phyloP scores from a whole-genome alignment of 768 basidiomycete species.

The Termitomyces sp. region DNA sequence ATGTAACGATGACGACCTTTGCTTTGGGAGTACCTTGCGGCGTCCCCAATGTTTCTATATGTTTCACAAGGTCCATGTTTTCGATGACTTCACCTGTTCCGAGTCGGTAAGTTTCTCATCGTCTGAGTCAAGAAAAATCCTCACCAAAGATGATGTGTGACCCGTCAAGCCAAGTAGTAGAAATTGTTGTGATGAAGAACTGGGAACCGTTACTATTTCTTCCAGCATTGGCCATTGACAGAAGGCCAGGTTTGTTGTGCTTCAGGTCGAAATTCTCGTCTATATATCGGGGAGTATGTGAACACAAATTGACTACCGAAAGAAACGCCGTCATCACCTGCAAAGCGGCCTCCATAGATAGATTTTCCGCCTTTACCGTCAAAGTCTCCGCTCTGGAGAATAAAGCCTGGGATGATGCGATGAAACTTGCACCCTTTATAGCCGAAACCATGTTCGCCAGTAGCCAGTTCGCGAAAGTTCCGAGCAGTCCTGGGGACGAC shows the following conservation, averaged over 20 bases:
- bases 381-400: slow-evolving; percentile 87
- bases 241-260: slow-evolving; percentile 61
- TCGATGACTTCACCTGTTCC: slow-evolving; percentile 54
- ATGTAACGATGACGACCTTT: slow-evolving; percentile 49
- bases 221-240: slow-evolving; percentile 86
- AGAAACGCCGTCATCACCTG: slow-evolving; percentile 43
- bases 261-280: slow-evolving; percentile 82
- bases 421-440: slow-evolving; percentile 71
- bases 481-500: slow-evolving; percentile 74
- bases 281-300: slow-evolving; percentile 13
- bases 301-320: slow-evolving; percentile 23
- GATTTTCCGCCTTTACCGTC: slow-evolving; percentile 79
- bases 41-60: slow-evolving; percentile 47
- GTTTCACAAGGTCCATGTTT: slow-evolving; percentile 62
- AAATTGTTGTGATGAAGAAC: slow-evolving; percentile 77
- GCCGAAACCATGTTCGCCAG: slow-evolving; percentile 62
- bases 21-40: slow-evolving; percentile 34
- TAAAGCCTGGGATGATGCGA: slow-evolving; percentile 70
- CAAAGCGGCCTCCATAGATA: slow-evolving; percentile 80
- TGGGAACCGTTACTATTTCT: slow-evolving; percentile 79
- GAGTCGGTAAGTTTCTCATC: background rate
- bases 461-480: slow-evolving; percentile 80
- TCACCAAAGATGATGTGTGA: slow-evolving; percentile 31
- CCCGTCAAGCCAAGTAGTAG: slow-evolving; percentile 57
- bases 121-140: slow-evolving; percentile 6